Evolutionary conservation across 108 stramenopile species (phyloP), one percentile per base, ranked within the genome.

Genomic region (Cyclotella baltica): DNA sequence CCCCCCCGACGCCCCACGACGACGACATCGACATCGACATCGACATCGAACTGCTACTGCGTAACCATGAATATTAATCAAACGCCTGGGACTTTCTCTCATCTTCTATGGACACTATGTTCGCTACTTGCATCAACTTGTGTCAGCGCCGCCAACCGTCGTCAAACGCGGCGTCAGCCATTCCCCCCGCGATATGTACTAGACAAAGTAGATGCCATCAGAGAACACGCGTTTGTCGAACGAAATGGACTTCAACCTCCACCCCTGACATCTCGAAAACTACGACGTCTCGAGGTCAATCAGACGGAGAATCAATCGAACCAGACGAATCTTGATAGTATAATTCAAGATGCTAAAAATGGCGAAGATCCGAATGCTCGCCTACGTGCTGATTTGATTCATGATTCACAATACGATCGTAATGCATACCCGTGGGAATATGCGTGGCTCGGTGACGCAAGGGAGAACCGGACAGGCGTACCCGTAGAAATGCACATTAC

Each of bases 391-490:
- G 75, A 76, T 67, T 27, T 76, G 23, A 16, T 76, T 13, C 56
- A 19, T 38, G 33, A 59, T 23, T 34, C 43, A 16, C 25, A 52
- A 52, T 86, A 86, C 36, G 81, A 86, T 23, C 38, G 50, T 23
- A 62, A 75, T 31, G n/a, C 69, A 8, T 86, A 70, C 36, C 85
- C 85, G 15, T 86, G 72, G 72, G 82, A 86, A 27, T 80, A 77
- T 28, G 69, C 69, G 0, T 86, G 85, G 81, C 20, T 19, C 4
- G 51, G 74, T 2, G 22, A 67, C 0, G 51, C 22, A 37, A 18
- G 53, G 0, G 74, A 58, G 1, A 62, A 75, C 11, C 63, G 56
- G 33, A 48, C 52, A 9, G 85, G 85, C 15, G 16, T 83, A 1
- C 78, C 78, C 4, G 67, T 86, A 0, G 78, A 86, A 43, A 19